These are phyloP conservation scores for Fusarium fujikuroi DNA, from an alignment of 2,329 filamentous ascomycete genomes.

Conservation along the genomic window DNA sequence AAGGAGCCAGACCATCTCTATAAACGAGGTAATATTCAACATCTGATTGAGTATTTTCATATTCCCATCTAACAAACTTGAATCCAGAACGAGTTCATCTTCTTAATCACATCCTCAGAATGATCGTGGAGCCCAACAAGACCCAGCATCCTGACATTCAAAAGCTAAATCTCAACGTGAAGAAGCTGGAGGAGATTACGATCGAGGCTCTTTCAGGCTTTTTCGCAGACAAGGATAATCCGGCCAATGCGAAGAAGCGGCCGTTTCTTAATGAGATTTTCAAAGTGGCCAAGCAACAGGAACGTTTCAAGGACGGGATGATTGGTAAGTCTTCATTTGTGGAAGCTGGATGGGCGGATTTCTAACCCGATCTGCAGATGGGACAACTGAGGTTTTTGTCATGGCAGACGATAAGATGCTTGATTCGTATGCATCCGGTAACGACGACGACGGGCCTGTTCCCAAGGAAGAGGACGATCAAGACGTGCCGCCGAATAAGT, in stretches of 20 bases:
- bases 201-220: slow-evolving; percentile 67
- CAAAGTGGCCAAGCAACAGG: slow-evolving; percentile 67
- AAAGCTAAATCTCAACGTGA: slow-evolving; percentile 63
- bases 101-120: slow-evolving; percentile 68
- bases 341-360: neutral
- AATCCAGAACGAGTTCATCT: slow-evolving; percentile 67
- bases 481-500: slow-evolving; percentile 51
- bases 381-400: slow-evolving; percentile 59
- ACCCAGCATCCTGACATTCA: slow-evolving; percentile 63
- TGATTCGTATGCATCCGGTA: slow-evolving; percentile 60
- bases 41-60: neutral
- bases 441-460: slow-evolving; percentile 53
- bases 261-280: slow-evolving; percentile 70
- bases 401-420: slow-evolving; percentile 63
- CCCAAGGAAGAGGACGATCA: slow-evolving; percentile 59
- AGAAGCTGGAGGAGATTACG: slow-evolving; percentile 68
- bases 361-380: slow-evolving; percentile 53
- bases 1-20: slow-evolving; percentile 79
- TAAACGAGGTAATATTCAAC: slow-evolving; percentile 65
- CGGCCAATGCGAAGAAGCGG: slow-evolving; percentile 65
- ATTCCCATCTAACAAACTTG: slow-evolving; percentile 6
- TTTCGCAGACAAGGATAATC: slow-evolving; percentile 63
- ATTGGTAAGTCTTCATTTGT: slow-evolving; percentile 59
- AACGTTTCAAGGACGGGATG: slow-evolving; percentile 65
- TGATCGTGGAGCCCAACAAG: slow-evolving; percentile 63